Conservation (phyloP, 2,329 filamentous ascomycete species). For the Myriosclerotinia scirpicola region DNA sequence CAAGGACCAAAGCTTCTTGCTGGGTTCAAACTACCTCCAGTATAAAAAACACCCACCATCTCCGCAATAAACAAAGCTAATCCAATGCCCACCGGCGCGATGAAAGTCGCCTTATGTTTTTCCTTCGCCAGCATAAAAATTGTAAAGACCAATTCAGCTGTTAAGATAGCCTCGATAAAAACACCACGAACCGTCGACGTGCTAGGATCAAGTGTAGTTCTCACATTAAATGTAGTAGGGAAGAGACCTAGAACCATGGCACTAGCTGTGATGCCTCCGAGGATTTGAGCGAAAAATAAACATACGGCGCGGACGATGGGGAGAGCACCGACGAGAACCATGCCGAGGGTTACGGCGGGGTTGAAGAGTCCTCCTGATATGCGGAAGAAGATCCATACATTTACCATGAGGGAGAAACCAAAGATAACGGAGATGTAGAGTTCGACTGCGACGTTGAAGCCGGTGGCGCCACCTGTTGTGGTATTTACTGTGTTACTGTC, state of each 20-base stretch:
- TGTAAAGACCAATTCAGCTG: constrained; percentile 49
- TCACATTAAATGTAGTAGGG: constrained; percentile 48
- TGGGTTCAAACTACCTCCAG: constrained; percentile 50
- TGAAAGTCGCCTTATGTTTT: constrained; percentile 50
- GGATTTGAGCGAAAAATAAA: constrained; percentile 42
- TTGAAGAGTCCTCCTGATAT: constrained; percentile 55
- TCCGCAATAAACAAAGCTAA: constrained; percentile 49
- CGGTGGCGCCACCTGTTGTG: constrained; percentile 12
- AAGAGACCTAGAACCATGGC: constrained; percentile 37
- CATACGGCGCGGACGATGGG: constrained; percentile 39
- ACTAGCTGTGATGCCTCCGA: constrained; percentile 43
- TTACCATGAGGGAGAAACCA: constrained; percentile 48
- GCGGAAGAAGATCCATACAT: constrained; percentile 56
- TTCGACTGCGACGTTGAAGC: constrained; percentile 42
- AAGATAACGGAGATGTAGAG: constrained; percentile 42
- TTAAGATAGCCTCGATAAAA: constrained; percentile 52
- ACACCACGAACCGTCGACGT: constrained; percentile 47
- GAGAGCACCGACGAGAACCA: constrained; percentile 43
- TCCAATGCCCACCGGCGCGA: constrained; percentile 51
- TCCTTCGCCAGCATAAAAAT: constrained; percentile 53
- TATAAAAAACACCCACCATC: constrained; percentile 50
- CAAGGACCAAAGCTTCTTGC: constrained; percentile 50
- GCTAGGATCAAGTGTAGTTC: constrained; percentile 45
- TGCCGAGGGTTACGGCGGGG: constrained; percentile 45
- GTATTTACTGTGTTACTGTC: constrained; percentile 31